Percentiles rank a stretch among this genome's conserved stretches.
phyloP scores from a whole-genome alignment of 2,329 filamentous ascomycete species.

The Cytospora paraplurivora region DNA sequence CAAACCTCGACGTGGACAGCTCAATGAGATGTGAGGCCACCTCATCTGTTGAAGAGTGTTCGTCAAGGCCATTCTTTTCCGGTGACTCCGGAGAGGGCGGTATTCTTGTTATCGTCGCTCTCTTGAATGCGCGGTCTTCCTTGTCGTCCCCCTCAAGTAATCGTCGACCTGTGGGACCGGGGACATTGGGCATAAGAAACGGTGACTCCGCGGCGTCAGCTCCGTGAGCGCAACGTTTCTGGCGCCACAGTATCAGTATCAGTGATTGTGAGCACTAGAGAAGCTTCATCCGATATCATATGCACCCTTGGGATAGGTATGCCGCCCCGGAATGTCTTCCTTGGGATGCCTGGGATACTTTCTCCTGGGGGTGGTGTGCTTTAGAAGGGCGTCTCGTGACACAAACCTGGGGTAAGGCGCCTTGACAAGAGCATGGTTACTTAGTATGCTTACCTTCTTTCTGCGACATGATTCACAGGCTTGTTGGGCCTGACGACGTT shows the following conservation, averaged over 20 bases:
- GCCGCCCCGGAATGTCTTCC: conserved; percentile 23
- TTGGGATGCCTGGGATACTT: conserved; percentile 29
- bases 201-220: conserved; percentile 25
- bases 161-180: conserved; percentile 5
- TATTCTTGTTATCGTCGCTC: conserved; percentile 30
- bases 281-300: neutral
- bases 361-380: too few species aligned
- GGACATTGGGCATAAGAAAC: conserved; percentile 6
- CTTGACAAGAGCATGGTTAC: neutral
- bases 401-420: neutral
- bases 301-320: neutral
- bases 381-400: neutral
- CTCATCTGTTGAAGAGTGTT: conserved; percentile 29
- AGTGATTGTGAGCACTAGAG: neutral
- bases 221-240: conserved; percentile 36
- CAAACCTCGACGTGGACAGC: conserved; percentile 41
- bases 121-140: conserved; percentile 19
- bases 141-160: conserved; percentile 6
- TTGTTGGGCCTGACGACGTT: conserved; percentile 61
- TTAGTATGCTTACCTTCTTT: conserved; percentile 48
- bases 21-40: conserved; percentile 36
- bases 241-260: neutral
- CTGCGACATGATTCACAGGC: conserved; percentile 58
- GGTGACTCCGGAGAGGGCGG: conserved; percentile 31
- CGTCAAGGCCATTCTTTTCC: conserved; percentile 27